These are phyloP conservation scores for Brachypodium distachyon DNA, from an alignment of 202 grass and related monocot species.

Conservation along the genomic window DNA sequence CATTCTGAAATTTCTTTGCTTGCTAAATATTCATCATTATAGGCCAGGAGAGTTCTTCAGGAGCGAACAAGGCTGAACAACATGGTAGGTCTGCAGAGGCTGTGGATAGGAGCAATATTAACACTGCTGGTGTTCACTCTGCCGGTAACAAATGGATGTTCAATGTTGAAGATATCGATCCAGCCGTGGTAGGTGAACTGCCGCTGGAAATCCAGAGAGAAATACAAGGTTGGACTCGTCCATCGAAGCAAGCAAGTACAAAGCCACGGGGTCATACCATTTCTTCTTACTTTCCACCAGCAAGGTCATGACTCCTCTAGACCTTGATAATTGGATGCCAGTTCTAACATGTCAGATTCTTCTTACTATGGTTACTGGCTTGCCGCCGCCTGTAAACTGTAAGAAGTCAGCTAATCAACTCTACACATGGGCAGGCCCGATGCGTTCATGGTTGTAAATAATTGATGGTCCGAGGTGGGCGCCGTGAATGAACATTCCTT, in stretches of 20 bases:
- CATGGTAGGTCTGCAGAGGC: neutral
- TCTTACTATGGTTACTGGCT: neutral
- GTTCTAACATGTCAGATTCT: neutral
- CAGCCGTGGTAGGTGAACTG: conserved; percentile 64
- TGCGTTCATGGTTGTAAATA: neutral
- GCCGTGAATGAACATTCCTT: no score
- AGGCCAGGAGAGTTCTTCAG: conserved; percentile 24
- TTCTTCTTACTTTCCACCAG: conserved; percentile 60
- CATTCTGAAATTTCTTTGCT: neutral
- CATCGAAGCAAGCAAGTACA: conserved; percentile 39
- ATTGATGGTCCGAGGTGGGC: no score
- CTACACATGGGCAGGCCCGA: neutral
- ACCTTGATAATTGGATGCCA: neutral
- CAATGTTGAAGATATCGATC: conserved; percentile 77
- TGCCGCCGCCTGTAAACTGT: neutral
- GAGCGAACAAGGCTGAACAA: conserved; percentile 23
- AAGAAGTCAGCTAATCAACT: neutral
- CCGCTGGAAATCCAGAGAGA: conserved; percentile 77
- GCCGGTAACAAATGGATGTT: conserved; percentile 37
- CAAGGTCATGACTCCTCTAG: conserved; percentile 9
- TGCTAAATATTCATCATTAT: conserved; percentile 1
- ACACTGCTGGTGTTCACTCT: neutral
- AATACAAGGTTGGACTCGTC: conserved; percentile 60
- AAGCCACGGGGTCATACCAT: conserved; percentile 55
- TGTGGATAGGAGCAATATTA: neutral